Evolutionary conservation across 2,329 filamentous ascomycete species (phyloP), one percentile per base, ranked within the genome.

Genomic region (Fusarium paranaense): DNA sequence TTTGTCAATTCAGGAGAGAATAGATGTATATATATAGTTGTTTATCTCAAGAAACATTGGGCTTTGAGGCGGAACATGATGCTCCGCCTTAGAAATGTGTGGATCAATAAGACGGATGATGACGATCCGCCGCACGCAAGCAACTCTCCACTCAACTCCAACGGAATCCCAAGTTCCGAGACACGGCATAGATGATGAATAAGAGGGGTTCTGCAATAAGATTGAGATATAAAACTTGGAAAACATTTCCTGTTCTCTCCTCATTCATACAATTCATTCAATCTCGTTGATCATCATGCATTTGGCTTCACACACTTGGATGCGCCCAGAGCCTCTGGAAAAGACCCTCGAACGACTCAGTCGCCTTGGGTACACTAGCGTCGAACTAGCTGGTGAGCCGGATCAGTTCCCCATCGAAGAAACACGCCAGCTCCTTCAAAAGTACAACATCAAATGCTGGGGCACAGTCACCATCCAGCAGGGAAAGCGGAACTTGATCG

Each of bases 281-380:
- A 35, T 5, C 47, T 2, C 33, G 0, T 30, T 6, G 6, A 27
- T 37, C 22, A 30, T 5, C 14, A 76, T 76, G 74, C 74, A 76
- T 65, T 45, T 75, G 2, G 73, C 65, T 47, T 63, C 74, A 14
- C 74, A 76, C 35, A 76, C 67, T 4, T 76, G 72, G 74, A 76
- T 76, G 74, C 70, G 74, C 10, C 67, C 70, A 8, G 72, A 75
- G 42, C 52, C 70, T 11, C 62, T 76, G 0, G 72, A 75, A 11
- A 61, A 54, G n/a, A 76, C 71, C 10, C 65, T 76, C 1, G 22
- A 71, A 4, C 69, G 71, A 0, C 71, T 75, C 14, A 61, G 18
- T 11, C 42, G 22, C 20, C 62, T 75, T 18, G 65, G 71, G 4
- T 76, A 76, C 20, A 64, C 69, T 4, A 75, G 73, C 2, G 52